phyloP scores from a whole-genome alignment of 2,329 filamentous ascomycete genomes.

The Sporothrix globosa region DNA sequence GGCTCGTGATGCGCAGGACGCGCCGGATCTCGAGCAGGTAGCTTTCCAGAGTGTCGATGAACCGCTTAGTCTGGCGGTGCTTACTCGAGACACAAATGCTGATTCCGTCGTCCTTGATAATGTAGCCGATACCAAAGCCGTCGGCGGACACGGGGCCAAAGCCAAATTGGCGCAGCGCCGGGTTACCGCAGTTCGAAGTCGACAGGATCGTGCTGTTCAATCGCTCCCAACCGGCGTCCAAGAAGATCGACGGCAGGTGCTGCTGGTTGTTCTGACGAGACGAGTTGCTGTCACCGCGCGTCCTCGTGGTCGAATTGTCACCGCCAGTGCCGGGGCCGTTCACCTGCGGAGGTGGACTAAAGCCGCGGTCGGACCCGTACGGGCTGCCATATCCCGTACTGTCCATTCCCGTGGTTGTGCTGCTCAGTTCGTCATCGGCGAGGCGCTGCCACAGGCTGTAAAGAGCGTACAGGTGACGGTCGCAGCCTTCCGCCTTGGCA shows the following conservation, averaged over 20 bases:
- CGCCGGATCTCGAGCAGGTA: slow-evolving; percentile 91
- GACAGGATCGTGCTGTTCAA: slow-evolving; percentile 93
- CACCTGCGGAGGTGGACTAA: slow-evolving; percentile 53
- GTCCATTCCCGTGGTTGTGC: slow-evolving; percentile 49
- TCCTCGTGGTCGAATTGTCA: slow-evolving; percentile 25
- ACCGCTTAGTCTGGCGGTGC: slow-evolving; percentile 88
- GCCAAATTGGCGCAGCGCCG: slow-evolving; percentile 89
- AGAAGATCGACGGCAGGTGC: slow-evolving; percentile 75
- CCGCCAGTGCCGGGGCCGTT: slow-evolving; percentile 29
- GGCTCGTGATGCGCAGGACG: slow-evolving; percentile 70
- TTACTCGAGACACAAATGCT: slow-evolving; percentile 92
- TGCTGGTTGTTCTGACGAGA: slow-evolving; percentile 32
- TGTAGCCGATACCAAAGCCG: slow-evolving; percentile 97
- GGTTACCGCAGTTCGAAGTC: slow-evolving; percentile 98
- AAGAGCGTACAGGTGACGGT: slow-evolving; percentile 89
- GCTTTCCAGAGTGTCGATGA: slow-evolving; percentile 84
- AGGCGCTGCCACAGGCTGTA: slow-evolving; percentile 94
- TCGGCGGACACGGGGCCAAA: slow-evolving; percentile 94
- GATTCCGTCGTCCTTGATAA: slow-evolving; percentile 93
- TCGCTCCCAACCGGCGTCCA: slow-evolving; percentile 89
- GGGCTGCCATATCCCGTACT: slow-evolving; percentile 30
- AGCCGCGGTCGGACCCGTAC: slow-evolving; percentile 57
- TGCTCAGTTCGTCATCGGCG: slow-evolving; percentile 70
- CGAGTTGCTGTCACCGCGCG: slow-evolving; percentile 37
- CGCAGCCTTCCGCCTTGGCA: slow-evolving; percentile 86